Evolutionary conservation across 371 early-diverging fungal species (phyloP).

Genomic region (Mortierella sp.): DNA sequence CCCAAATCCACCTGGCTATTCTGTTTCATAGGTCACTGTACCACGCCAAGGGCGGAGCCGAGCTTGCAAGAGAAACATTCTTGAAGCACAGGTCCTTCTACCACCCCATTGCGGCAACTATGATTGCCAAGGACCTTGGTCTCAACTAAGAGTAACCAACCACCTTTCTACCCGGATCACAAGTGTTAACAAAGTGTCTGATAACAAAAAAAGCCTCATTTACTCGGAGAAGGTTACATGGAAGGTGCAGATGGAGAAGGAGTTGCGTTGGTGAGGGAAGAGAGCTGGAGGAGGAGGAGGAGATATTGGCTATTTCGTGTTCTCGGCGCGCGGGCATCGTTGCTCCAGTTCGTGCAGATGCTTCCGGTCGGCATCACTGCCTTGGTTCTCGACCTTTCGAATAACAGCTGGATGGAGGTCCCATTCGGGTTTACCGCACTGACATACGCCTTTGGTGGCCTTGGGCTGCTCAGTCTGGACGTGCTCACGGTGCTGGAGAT

Average conservation of each 20-base stretch:
- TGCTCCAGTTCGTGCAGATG: slow-evolving; percentile 28
- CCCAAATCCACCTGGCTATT: slow-evolving; percentile 11
- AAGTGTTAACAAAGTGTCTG: no score
- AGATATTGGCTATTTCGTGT: neutral
- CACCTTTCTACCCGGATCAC: no score
- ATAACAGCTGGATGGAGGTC: slow-evolving; percentile 34
- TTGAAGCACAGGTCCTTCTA: slow-evolving; percentile 80
- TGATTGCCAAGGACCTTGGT: slow-evolving; percentile 85
- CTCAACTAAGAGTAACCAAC: no score
- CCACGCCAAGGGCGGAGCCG: slow-evolving; percentile 72
- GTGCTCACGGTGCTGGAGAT: neutral
- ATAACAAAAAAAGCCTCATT: no score
- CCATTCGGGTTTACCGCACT: slow-evolving; percentile 32
- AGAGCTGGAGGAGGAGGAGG: neutral
- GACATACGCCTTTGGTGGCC: neutral
- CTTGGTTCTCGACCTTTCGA: slow-evolving; percentile 40
- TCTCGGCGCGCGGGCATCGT: slow-evolving; percentile 2
- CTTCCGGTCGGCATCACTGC: slow-evolving; percentile 16
- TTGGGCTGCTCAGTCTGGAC: neutral
- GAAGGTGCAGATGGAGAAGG: no score
- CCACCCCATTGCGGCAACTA: slow-evolving; percentile 90
- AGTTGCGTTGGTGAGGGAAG: no score
- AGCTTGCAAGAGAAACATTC: slow-evolving; percentile 87
- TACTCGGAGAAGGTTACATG: no score
- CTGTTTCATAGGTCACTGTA: slow-evolving; percentile 57